Percentiles rank a stretch among this genome's conserved stretches.
Conservation (phyloP, 257 asterid species). For the Solanum clarkiae region DNA sequence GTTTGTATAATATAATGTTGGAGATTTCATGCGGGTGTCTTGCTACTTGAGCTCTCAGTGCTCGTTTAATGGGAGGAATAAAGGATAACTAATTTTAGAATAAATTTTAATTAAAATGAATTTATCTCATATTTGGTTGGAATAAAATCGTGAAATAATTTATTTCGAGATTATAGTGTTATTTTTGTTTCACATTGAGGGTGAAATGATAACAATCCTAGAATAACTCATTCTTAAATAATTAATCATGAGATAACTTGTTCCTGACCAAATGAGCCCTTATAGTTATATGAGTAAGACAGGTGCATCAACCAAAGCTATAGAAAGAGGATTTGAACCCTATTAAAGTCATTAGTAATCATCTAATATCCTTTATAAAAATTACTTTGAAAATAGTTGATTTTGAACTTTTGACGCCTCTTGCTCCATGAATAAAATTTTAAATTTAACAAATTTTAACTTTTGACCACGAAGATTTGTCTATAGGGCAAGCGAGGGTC, state of each 20-base stretch:
- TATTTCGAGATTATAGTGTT: too few relatives aligned
- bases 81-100: too few relatives aligned
- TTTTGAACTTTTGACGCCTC: neutral
- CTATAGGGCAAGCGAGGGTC: neutral
- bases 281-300: neutral
- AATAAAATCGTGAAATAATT: too few relatives aligned
- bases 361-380: too few relatives aligned
- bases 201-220: too few relatives aligned
- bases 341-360: neutral
- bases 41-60: neutral
- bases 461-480: neutral
- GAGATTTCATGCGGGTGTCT: neutral
- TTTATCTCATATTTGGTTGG: too few relatives aligned
- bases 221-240: too few relatives aligned
- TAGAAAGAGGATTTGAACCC: neutral
- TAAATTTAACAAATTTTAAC: neutral
- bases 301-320: neutral
- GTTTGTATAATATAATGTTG: neutral
- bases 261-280: too few relatives aligned
- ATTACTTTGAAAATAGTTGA: neutral
- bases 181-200: too few relatives aligned
- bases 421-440: neutral
- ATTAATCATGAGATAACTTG: too few relatives aligned
- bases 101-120: too few relatives aligned
- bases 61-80: too few relatives aligned